phyloP scores from a whole-genome alignment of 2,329 filamentous ascomycete genomes.

The Scedosporium aurantiacum region DNA sequence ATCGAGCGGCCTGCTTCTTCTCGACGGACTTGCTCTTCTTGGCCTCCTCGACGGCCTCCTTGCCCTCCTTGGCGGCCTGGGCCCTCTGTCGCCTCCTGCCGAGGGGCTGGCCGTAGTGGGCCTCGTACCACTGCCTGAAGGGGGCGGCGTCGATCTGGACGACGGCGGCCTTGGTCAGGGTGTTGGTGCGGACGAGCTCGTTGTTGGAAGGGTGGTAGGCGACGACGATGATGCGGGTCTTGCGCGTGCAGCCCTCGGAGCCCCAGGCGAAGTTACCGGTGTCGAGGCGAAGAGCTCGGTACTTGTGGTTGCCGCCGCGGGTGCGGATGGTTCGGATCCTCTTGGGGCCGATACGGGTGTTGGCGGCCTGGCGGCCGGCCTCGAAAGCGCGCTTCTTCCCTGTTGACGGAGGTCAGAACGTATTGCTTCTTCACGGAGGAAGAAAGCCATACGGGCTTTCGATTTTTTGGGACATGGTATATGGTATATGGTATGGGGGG shows the following conservation, averaged over 20 bases:
- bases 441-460: conserved; percentile 53
- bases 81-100: conserved; percentile 90
- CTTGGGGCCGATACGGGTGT: conserved; percentile 98
- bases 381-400: conserved; percentile 99
- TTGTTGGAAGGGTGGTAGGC: conserved; percentile 99
- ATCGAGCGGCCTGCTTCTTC: conserved; percentile 91
- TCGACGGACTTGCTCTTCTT: conserved; percentile 95
- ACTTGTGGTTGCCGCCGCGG: conserved; percentile 98
- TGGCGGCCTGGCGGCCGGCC: conserved; percentile 97
- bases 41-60: conserved; percentile 48
- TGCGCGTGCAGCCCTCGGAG: conserved; percentile 94
- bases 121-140: conserved; percentile 99
- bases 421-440: conserved; percentile 34
- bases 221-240: conserved; percentile 97
- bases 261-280: conserved; percentile 99
- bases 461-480: conserved; percentile 22
- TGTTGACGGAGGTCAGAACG: conserved; percentile 66
- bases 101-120: conserved; percentile 88
- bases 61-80: conserved; percentile 45
- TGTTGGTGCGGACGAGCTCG: conserved; percentile 99
- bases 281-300: conserved; percentile 97
- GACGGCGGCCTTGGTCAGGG: conserved; percentile 96
- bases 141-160: conserved; percentile 98
- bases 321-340: conserved; percentile 94
- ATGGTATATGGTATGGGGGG: conserved; percentile 12